A percentile compares a stretch with the other conserved stretches of the same genome.
These are phyloP conservation scores for Anthracocystis walkeri DNA, from an alignment of 1,284 basidiomycete species.

Conservation along the genomic window DNA sequence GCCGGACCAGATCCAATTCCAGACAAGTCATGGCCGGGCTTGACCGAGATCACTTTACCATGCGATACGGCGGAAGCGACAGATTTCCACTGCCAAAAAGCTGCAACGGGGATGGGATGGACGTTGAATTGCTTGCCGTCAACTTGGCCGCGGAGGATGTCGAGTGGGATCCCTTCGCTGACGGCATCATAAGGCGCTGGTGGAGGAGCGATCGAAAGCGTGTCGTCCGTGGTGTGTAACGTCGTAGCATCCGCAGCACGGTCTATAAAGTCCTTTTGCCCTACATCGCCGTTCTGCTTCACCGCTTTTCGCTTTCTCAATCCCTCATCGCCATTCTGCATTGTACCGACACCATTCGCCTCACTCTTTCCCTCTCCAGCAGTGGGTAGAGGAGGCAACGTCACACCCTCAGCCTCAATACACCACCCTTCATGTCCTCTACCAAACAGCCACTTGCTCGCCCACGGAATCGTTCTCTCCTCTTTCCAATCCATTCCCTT, in stretches of 20 bases:
- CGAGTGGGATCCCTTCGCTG: slow-evolving; percentile 7
- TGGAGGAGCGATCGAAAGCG: slow-evolving; percentile 8
- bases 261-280: slow-evolving; percentile 1
- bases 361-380: neutral
- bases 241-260: slow-evolving; percentile 13
- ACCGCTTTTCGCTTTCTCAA: neutral
- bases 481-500: slow-evolving; percentile 23
- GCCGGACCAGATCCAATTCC: slow-evolving; percentile 31
- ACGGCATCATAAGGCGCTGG: slow-evolving; percentile 10
- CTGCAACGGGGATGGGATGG: slow-evolving; percentile 7
- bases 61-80: slow-evolving; percentile 18
- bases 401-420: slow-evolving; percentile 37
- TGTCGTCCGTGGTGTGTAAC: neutral
- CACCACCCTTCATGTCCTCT: slow-evolving; percentile 37
- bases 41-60: slow-evolving; percentile 29
- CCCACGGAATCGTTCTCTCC: slow-evolving; percentile 21
- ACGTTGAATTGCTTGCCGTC: slow-evolving; percentile 12
- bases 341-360: neutral
- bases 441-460: slow-evolving; percentile 30
- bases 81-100: slow-evolving; percentile 43
- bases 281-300: neutral
- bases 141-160: slow-evolving; percentile 22
- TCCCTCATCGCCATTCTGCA: neutral
- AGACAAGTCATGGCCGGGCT: slow-evolving; percentile 26
- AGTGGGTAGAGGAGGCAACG: slow-evolving; percentile 24